phyloP scores from a whole-genome alignment of 257 asterid species.

The Anisodus acutangulus region DNA sequence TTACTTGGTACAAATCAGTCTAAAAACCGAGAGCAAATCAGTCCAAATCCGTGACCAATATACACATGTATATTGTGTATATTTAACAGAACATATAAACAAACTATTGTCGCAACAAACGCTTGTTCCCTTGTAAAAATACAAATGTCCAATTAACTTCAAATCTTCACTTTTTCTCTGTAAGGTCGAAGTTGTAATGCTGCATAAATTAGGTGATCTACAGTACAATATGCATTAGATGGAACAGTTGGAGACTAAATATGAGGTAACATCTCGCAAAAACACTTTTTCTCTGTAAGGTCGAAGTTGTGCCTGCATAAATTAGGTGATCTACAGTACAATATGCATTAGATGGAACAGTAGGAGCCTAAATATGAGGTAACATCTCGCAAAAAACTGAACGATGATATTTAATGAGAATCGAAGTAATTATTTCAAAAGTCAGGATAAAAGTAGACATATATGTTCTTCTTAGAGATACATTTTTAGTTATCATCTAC shows the following conservation, averaged over 20 bases:
- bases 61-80: too few species aligned
- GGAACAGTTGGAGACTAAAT: not conserved
- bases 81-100: not conserved
- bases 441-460: conserved; percentile 7
- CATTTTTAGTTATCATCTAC: not conserved
- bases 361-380: not conserved
- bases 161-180: not conserved
- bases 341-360: not conserved
- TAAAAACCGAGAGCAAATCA: too few species aligned
- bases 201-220: not conserved
- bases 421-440: not conserved
- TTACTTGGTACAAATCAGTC: too few species aligned
- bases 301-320: not conserved
- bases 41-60: too few species aligned
- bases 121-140: not conserved
- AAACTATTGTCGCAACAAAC: not conserved
- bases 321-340: not conserved
- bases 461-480: not conserved
- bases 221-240: not conserved
- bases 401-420: not conserved
- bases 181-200: not conserved
- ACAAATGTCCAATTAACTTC: not conserved
- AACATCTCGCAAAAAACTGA: not conserved
- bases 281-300: not conserved
- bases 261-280: not conserved